These are phyloP conservation scores for Cicer yamashitae DNA, from an alignment of 306 rosid genomes.

Conservation along the genomic window DNA sequence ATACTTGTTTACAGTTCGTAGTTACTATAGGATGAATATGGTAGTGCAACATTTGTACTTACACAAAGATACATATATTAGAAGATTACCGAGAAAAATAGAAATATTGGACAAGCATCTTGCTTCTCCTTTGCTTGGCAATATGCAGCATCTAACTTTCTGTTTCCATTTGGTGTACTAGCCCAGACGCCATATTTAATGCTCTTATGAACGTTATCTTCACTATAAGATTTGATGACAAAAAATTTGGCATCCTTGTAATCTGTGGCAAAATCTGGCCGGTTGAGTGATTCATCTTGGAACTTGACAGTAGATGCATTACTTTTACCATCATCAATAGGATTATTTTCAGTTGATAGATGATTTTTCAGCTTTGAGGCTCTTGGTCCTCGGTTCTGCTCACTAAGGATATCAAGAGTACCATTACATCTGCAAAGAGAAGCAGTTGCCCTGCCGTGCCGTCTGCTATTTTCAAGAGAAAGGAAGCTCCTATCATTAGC, in stretches of 20 bases:
- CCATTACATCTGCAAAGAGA: constrained; percentile 74
- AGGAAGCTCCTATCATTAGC: constrained; percentile 58
- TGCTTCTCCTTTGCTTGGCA: constrained; percentile 73
- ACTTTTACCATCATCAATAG: constrained; percentile 58
- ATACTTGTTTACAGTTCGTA: constrained; percentile 12
- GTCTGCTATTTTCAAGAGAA: constrained; percentile 63
- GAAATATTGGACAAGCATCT: constrained; percentile 74
- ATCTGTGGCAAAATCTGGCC: constrained; percentile 68
- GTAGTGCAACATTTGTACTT: constrained; percentile 6
- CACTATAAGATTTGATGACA: constrained; percentile 88
- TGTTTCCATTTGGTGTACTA: constrained; percentile 89
- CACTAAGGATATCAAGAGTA: constrained; percentile 75
- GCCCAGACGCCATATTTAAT: constrained; percentile 94
- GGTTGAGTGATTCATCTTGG: constrained; percentile 63
- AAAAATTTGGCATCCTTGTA: constrained; percentile 76
- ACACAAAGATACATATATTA: constrained; percentile 30
- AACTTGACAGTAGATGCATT: constrained; percentile 50
- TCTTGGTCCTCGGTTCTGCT: constrained; percentile 89
- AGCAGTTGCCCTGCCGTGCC: constrained; percentile 59
- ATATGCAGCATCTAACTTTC: constrained; percentile 82
- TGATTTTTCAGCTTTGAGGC: constrained; percentile 76
- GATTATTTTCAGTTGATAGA: constrained; percentile 54
- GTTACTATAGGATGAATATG: constrained; percentile 11
- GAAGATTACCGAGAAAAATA: constrained; percentile 72
- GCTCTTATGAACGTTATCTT: constrained; percentile 92